Evolutionary conservation across 164 flowering plant genomes (phyloP).

Genomic region (Euptelea pleiosperma): DNA sequence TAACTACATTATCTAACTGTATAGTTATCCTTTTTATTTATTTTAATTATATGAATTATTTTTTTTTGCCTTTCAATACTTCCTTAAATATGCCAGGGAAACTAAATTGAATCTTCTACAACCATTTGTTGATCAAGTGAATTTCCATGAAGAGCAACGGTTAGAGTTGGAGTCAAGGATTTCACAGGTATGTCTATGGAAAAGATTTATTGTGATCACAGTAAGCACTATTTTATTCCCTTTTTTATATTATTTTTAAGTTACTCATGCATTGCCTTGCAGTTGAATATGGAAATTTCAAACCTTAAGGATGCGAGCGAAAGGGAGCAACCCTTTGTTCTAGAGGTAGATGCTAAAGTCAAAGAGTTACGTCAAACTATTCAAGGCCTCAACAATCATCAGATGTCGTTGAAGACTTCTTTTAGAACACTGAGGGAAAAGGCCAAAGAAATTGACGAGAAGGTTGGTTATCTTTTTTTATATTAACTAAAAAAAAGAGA

Average conservation of each 20-base stretch:
- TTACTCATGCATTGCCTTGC: conserved; percentile 17
- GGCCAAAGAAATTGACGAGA: conserved; percentile 56
- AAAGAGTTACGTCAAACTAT: conserved; percentile 63
- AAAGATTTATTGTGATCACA: neutral
- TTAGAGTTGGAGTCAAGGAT: conserved; percentile 48
- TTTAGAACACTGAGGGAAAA: conserved; percentile 57
- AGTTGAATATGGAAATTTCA: conserved; percentile 66
- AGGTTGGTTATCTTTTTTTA: conserved; percentile 41
- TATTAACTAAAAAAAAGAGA: neutral
- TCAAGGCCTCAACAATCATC: conserved; percentile 68
- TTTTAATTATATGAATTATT: neutral
- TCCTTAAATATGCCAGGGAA: conserved; percentile 36
- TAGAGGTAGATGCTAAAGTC: conserved; percentile 58
- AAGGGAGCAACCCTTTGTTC: conserved; percentile 65
- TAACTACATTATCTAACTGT: too few species aligned
- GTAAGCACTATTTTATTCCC: neutral
- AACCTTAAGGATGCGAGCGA: conserved; percentile 49
- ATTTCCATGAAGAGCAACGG: conserved; percentile 38
- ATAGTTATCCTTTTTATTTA: too few species aligned
- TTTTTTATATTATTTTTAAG: neutral
- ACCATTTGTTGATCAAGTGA: conserved; percentile 43
- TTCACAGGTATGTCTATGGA: conserved; percentile 43
- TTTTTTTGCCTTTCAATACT: neutral
- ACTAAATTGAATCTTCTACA: conserved; percentile 44
- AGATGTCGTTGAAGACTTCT: conserved; percentile 54